These are phyloP conservation scores for Artemisia tridentata DNA, from an alignment of 129 eudicot species.

Conservation along the genomic window DNA sequence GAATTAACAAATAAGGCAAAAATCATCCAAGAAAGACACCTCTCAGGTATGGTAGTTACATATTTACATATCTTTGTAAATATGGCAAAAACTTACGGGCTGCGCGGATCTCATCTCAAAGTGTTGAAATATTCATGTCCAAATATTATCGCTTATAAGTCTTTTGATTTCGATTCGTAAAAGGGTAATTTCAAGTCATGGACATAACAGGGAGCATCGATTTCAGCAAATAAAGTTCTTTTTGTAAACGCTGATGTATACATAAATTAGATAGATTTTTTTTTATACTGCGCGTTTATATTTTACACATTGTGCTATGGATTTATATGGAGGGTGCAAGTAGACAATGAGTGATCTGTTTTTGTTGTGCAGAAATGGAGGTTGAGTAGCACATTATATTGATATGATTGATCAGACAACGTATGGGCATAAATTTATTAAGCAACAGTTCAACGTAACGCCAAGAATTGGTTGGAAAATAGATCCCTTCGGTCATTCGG, in stretches of 20 bases:
- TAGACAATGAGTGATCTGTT: background rate
- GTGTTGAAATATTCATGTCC: too few species aligned
- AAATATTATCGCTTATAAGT: too few species aligned
- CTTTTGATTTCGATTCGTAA: too few species aligned
- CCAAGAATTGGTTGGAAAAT: constrained; percentile 99
- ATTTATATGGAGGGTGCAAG: background rate
- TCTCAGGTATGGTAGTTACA: too few species aligned
- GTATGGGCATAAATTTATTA: constrained; percentile 72
- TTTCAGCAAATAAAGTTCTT: background rate
- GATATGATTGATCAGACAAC: constrained; percentile 99
- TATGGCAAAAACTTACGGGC: too few species aligned
- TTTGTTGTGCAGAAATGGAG: constrained; percentile 74
- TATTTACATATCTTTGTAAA: too few species aligned
- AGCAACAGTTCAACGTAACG: constrained; percentile 75
- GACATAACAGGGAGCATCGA: too few species aligned
- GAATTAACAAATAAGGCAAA: too few species aligned
- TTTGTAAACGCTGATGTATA: background rate
- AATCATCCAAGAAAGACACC: too few species aligned
- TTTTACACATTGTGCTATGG: background rate
- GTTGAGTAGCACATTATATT: constrained; percentile 83
- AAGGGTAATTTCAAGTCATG: too few species aligned
- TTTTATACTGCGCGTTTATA: background rate
- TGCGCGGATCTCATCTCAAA: too few species aligned
- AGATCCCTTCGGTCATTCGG: constrained; percentile 99
- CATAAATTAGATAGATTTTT: background rate